Base-by-base conservation (phyloP, 176 grass and related monocot genomes). In the Aegilops bicornis region DNA sequence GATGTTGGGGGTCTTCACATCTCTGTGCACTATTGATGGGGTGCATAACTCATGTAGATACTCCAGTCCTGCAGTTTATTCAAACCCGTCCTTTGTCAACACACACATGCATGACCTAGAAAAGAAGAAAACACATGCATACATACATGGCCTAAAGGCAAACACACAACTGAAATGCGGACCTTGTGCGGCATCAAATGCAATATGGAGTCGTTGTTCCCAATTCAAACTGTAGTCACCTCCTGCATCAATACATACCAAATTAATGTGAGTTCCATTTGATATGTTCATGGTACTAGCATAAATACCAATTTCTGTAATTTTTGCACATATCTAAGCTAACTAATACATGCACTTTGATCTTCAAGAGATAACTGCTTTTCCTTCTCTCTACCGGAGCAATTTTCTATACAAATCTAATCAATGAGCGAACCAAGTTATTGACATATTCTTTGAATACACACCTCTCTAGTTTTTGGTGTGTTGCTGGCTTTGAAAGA, bases 111-210 rank as follows among this genome's bases (percentile, higher is more conserved):
- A 80, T 64, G 23, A 25, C 22, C 8, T 65, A 80, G 19, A 80
- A 30, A 65, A 65, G 5, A 30, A 7, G 11, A 29, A 20, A 68
- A 56, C 30, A 16, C 0, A 3, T 22, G 37, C 27, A 24, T n/a
- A 69, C 12, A 82, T 10, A 82, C 4, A 82, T 82, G 45, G 15
- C 27, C 12, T 24, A 82, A 16, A 69, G 27, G 29, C 11, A 24
- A 68, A 69, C 22, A 10, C 29, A 30, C 30, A 54, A 84, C 29
- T 30, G 6, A 72, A 68, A 24, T 82, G 13, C 59, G 9, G 45
- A 87, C 79, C 88, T 90, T 90, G 87, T 73, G 87, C 87, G 4
- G 87, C 87, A 52, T 89, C 82, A 64, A 84, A 24, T 85, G 87
- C 87, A 85, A 89, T 85, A 70, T 79, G 81, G 71, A 89, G 81